Percentiles rank a stretch among this genome's conserved stretches.
Evolutionary conservation across 2,329 filamentous ascomycete genomes (phyloP).

Genomic region (Mycosphaerelloides madeirae): DNA sequence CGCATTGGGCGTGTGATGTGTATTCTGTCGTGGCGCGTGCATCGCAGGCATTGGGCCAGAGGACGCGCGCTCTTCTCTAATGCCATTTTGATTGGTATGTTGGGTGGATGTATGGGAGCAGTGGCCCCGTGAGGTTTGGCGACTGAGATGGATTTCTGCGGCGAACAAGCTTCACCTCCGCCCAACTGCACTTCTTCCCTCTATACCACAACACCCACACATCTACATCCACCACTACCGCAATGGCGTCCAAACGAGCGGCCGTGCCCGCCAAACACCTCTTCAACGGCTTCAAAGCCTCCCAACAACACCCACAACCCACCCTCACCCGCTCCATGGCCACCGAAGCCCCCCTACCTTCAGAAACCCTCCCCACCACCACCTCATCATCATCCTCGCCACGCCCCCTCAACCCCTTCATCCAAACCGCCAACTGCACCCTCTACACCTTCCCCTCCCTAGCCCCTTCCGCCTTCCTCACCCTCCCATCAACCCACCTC

Average conservation of each 20-base stretch:
- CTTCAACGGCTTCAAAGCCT: slow-evolving; percentile 24
- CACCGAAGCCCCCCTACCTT: slow-evolving; percentile 46
- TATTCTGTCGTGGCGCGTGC: slow-evolving; percentile 24
- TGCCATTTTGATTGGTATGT: slow-evolving; percentile 13
- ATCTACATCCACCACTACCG: no score
- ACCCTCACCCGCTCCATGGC: slow-evolving; percentile 54
- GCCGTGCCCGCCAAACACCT: slow-evolving; percentile 35
- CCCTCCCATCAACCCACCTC: slow-evolving; percentile 78
- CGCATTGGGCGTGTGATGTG: slow-evolving; percentile 34
- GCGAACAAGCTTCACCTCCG: no score
- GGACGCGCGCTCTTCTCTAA: slow-evolving; percentile 36
- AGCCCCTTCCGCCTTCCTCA: slow-evolving; percentile 72
- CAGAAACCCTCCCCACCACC: slow-evolving; percentile 11
- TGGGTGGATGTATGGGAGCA: no score
- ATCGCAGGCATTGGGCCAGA: slow-evolving; percentile 27
- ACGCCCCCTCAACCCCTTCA: slow-evolving; percentile 38
- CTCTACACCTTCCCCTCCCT: slow-evolving; percentile 86
- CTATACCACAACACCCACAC: no score
- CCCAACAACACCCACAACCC: slow-evolving; percentile 16
- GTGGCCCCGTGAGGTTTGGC: no score
- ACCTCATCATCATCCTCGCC: slow-evolving; percentile 13
- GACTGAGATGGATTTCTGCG: no score
- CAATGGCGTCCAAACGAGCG: slow-evolving; percentile 39
- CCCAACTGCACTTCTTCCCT: no score
- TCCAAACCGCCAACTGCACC: slow-evolving; percentile 68